phyloP scores from a whole-genome alignment of 2,329 filamentous ascomycete genomes.

The Alternaria conjuncta region DNA sequence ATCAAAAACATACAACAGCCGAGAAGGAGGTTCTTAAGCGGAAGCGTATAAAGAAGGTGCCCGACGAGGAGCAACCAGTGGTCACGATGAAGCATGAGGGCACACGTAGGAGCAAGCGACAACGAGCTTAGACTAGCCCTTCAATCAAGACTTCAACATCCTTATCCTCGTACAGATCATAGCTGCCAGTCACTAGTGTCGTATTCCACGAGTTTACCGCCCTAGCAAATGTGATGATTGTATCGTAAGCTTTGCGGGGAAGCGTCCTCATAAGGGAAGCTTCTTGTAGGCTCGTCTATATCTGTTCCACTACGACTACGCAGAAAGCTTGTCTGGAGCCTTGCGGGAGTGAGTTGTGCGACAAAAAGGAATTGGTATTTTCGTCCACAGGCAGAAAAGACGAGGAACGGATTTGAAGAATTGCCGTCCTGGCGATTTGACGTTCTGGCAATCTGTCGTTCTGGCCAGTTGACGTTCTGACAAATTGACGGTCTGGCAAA shows the following conservation, averaged over 20 bases:
- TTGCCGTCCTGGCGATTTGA: too few species aligned
- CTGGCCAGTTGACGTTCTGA: too few species aligned
- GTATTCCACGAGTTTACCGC: not conserved
- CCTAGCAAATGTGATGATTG: not conserved
- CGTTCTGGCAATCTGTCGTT: too few species aligned
- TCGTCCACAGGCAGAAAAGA: too few species aligned
- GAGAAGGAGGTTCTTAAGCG: constrained; percentile 36
- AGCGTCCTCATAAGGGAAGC: not conserved
- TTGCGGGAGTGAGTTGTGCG: too few species aligned
- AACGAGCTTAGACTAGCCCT: not conserved
- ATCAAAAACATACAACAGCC: constrained; percentile 1
- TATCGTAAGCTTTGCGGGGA: not conserved
- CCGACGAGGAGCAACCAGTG: not conserved
- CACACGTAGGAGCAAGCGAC: constrained; percentile 10
- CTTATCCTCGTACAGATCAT: not conserved
- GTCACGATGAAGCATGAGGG: not conserved
- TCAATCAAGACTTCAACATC: not conserved
- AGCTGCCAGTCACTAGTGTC: not conserved
- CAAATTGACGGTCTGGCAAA: too few species aligned
- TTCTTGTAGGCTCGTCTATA: too few species aligned
- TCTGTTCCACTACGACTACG: too few species aligned
- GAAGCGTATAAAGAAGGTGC: constrained; percentile 7
- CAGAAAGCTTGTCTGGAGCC: too few species aligned
- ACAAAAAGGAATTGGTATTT: too few species aligned
- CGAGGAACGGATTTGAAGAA: too few species aligned